These are phyloP conservation scores for Aspergillus aculeatinus DNA, from an alignment of 2,329 filamentous ascomycete species.

Conservation along the genomic window DNA sequence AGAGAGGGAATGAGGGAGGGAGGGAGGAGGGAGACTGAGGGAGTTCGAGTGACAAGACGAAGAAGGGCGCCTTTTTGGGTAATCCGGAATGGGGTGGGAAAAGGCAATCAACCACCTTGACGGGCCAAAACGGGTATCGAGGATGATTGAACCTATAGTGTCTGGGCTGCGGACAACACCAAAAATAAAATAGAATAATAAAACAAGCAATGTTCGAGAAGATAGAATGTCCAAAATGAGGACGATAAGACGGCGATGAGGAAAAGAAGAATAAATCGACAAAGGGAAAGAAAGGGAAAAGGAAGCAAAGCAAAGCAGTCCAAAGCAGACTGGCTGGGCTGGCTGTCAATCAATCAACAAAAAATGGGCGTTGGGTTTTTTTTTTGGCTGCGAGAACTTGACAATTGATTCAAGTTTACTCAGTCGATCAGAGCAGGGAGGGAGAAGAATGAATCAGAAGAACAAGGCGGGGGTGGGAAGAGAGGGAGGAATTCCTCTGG, in stretches of 20 bases:
- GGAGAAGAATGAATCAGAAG: conserved; percentile 11
- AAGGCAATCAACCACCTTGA: conserved; percentile 18
- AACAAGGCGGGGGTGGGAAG: not conserved
- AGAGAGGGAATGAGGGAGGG: not conserved
- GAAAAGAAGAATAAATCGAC: conserved; percentile 11
- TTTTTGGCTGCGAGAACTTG: not conserved
- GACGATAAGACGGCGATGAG: conserved; percentile 19
- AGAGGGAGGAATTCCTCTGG: conserved; percentile 6
- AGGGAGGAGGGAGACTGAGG: no score
- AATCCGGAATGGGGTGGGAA: conserved; percentile 26
- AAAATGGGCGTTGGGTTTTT: conserved; percentile 2
- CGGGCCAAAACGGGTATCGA: conserved; percentile 23
- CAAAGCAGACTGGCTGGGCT: conserved; percentile 1
- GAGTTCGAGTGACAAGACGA: not conserved
- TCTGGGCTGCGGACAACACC: not conserved
- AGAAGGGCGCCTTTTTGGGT: not conserved
- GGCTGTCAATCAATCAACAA: conserved; percentile 6
- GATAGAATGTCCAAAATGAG: conserved; percentile 24
- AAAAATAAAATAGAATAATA: conserved; percentile 3
- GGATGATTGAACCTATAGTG: conserved; percentile 1
- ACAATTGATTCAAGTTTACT: not conserved
- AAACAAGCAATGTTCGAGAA: conserved; percentile 1
- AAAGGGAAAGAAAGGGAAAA: conserved; percentile 12
- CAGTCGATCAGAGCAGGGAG: not conserved
- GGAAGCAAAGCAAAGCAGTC: conserved; percentile 1